Evolutionary conservation across 2,329 filamentous ascomycete genomes (phyloP).

Genomic region (Arthrobotrys iridis): DNA sequence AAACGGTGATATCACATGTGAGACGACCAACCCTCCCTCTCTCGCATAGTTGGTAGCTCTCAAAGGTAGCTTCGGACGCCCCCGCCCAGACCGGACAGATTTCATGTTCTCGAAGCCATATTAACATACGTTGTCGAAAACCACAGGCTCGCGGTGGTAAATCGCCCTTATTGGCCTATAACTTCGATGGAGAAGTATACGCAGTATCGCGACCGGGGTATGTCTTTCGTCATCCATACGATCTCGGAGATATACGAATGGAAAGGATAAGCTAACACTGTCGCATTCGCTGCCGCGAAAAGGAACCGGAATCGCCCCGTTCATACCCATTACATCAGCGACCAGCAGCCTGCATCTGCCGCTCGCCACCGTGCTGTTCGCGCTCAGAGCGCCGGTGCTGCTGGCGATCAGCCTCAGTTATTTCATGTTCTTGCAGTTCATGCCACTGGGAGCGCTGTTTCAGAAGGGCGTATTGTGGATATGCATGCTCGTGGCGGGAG

Average conservation of each 20-base stretch:
- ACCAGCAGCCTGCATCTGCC: conserved; percentile 72
- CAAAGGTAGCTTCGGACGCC: too few relatives aligned
- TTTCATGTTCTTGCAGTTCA: conserved; percentile 82
- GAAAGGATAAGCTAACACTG: conserved; percentile 56
- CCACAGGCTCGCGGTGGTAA: neutral
- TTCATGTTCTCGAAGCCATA: neutral
- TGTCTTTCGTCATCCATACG: conserved; percentile 44
- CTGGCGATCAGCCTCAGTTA: conserved; percentile 74
- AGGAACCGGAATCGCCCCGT: conserved; percentile 97
- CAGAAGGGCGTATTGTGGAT: conserved; percentile 90
- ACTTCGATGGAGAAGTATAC: conserved; percentile 97
- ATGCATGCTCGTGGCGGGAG: conserved; percentile 85
- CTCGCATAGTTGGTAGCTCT: neutral
- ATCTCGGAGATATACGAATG: too few relatives aligned
- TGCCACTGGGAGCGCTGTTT: conserved; percentile 74
- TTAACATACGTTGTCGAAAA: neutral
- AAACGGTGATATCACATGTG: conserved; percentile 51
- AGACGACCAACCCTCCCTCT: neutral
- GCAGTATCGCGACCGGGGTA: conserved; percentile 90
- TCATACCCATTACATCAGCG: conserved; percentile 80
- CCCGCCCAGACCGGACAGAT: neutral
- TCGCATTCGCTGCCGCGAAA: conserved; percentile 31
- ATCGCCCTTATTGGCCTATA: neutral
- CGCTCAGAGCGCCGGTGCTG: conserved; percentile 81
- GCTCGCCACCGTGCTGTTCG: conserved; percentile 77